Conservation (phyloP, 768 basidiomycete species). For the Tylopilus balloui region DNA sequence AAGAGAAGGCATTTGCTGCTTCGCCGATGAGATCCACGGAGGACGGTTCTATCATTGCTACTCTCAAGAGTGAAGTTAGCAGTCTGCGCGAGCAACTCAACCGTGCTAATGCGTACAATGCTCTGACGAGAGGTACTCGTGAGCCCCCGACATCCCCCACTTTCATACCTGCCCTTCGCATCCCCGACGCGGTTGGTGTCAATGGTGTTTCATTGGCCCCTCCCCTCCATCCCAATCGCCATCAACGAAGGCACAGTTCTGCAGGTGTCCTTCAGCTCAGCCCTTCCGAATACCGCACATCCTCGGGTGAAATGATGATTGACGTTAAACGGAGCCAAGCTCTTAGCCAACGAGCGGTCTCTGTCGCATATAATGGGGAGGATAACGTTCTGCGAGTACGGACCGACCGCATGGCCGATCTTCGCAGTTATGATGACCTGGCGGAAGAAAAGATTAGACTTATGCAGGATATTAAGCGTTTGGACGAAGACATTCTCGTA, state of each 20-base stretch:
- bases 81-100: constrained; percentile 93
- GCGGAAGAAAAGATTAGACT: constrained; percentile 93
- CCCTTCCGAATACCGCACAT: constrained; percentile 62
- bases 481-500: constrained; percentile 91
- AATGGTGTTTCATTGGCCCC: constrained; percentile 43
- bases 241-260: constrained; percentile 83
- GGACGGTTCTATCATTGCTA: constrained; percentile 81
- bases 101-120: constrained; percentile 88
- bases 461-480: constrained; percentile 82
- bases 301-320: constrained; percentile 73
- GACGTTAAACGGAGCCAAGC: constrained; percentile 68
- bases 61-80: constrained; percentile 89
- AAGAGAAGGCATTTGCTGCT: constrained; percentile 64
- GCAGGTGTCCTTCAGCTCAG: constrained; percentile 68
- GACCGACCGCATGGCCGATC: constrained; percentile 62
- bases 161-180: constrained; percentile 74
- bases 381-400: constrained; percentile 67
- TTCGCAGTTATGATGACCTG: constrained; percentile 77
- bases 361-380: constrained; percentile 83
- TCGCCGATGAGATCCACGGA: constrained; percentile 68
- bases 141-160: constrained; percentile 81
- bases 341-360: constrained; percentile 77
- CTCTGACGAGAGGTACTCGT: constrained; percentile 70
- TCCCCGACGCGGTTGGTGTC: constrained; percentile 38
- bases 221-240: constrained; percentile 42